Evolutionary conservation across 305 asterid species (phyloP).

Genomic region (Fraxinus albicans): DNA sequence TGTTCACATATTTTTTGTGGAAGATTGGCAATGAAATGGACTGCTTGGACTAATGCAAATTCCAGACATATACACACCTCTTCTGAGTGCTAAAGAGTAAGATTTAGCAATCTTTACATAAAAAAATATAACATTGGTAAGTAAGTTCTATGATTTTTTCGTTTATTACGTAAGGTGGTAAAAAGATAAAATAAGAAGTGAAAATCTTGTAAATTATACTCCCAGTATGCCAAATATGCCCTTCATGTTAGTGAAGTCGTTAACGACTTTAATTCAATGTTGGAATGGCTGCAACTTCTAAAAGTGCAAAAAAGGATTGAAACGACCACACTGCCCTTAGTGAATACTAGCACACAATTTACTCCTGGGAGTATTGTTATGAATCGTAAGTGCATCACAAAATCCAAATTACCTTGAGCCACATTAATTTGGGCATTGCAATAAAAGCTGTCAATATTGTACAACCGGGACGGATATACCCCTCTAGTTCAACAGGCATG

Average conservation of each 20-base stretch:
- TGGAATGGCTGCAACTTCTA: background rate
- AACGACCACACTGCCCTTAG: background rate
- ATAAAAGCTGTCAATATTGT: constrained; percentile 80
- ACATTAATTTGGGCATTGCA: constrained; percentile 71
- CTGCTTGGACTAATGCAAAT: background rate
- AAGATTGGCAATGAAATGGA: background rate
- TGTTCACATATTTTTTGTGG: background rate
- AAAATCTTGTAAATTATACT: background rate
- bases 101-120: background rate
- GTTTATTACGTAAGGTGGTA: background rate
- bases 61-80: background rate
- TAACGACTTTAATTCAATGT: background rate
- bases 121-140: background rate
- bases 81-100: background rate
- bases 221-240: background rate
- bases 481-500: constrained; percentile 96
- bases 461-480: constrained; percentile 94
- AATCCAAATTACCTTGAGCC: constrained; percentile 61
- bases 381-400: background rate
- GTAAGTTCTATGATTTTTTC: background rate
- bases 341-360: background rate
- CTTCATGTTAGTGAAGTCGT: background rate
- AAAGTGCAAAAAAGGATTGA: background rate
- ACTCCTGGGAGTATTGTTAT: background rate
- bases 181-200: background rate